Evolutionary conservation across 139 green algal species (phyloP).

Genomic region (Nannochloris sp.): DNA sequence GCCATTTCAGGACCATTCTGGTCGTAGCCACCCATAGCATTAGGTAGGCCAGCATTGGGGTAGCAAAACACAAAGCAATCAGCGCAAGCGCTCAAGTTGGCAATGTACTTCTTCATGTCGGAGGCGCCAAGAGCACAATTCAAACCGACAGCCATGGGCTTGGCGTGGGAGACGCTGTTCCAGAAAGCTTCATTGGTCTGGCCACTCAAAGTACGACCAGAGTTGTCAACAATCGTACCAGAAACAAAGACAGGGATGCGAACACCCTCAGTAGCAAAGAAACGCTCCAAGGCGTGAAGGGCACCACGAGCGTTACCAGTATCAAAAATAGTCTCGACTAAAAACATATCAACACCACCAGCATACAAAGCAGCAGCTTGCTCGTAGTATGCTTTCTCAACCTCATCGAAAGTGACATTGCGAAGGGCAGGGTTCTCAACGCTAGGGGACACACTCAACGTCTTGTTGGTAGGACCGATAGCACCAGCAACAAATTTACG

Average conservation of each 20-base stretch:
- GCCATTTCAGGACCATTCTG: constrained; percentile 91
- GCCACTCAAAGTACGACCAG: constrained; percentile 87
- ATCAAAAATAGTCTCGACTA: constrained; percentile 99
- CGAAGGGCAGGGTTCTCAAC: constrained; percentile 95
- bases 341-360: constrained; percentile 90
- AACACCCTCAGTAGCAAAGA: constrained; percentile 73
- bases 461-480: constrained; percentile 95
- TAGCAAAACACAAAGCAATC: constrained; percentile 97
- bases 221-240: constrained; percentile 95
- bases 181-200: constrained; percentile 99
- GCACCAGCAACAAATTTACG: constrained; percentile 90
- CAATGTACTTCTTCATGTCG: constrained; percentile 93
- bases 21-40: constrained; percentile 98
- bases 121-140: constrained; percentile 94
- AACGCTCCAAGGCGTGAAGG: constrained; percentile 87
- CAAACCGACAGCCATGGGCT: constrained; percentile 88
- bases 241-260: constrained; percentile 90
- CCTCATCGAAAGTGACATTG: constrained; percentile 92
- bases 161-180: constrained; percentile 86
- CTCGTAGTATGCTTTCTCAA: constrained; percentile 89
- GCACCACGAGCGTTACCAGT: constrained; percentile 95
- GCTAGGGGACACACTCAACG: constrained; percentile 86
- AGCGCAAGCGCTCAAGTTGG: constrained; percentile 77
- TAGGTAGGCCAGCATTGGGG: constrained; percentile 96
- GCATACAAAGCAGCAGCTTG: constrained; percentile 80